These are phyloP conservation scores for Funneliformis caledonium DNA, from an alignment of 371 early-diverging fungal species.

Conservation along the genomic window DNA sequence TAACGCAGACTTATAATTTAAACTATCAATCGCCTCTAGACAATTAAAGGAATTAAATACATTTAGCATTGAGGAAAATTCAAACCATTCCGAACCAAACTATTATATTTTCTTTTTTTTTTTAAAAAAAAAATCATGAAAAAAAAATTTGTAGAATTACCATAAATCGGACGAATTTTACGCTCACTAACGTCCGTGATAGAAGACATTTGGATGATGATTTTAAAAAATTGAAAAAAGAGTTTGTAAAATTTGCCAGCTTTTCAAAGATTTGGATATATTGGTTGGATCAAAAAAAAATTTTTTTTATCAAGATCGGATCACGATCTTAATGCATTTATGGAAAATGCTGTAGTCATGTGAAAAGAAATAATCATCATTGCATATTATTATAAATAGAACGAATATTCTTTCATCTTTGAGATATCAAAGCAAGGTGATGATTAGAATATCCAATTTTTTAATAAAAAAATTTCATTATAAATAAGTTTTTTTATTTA, in stretches of 20 bases:
- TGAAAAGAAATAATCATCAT: no score
- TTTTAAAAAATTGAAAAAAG: background rate
- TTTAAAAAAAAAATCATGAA: background rate
- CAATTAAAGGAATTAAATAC: background rate
- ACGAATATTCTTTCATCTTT: no score
- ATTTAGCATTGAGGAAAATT: background rate
- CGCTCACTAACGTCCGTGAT: slow-evolving; percentile 27
- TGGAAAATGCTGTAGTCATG: no score
- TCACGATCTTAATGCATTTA: no score
- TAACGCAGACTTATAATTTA: slow-evolving; percentile 71
- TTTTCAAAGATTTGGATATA: background rate
- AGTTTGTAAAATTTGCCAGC: background rate
- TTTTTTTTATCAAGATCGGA: no score
- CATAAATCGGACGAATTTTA: slow-evolving; percentile 37
- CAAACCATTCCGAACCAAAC: background rate
- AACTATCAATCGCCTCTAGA: slow-evolving; percentile 76
- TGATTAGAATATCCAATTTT: no score
- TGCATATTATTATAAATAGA: no score
- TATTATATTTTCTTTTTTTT: background rate
- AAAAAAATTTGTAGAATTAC: background rate
- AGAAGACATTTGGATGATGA: slow-evolving; percentile 2
- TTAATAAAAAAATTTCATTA: no score
- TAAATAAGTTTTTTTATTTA: no score
- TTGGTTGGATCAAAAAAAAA: background rate
- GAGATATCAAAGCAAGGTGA: no score